Percentiles rank a stretch among this genome's conserved stretches.
phyloP scores from a whole-genome alignment of 164 flowering plant species.

The Stephania japonica region DNA sequence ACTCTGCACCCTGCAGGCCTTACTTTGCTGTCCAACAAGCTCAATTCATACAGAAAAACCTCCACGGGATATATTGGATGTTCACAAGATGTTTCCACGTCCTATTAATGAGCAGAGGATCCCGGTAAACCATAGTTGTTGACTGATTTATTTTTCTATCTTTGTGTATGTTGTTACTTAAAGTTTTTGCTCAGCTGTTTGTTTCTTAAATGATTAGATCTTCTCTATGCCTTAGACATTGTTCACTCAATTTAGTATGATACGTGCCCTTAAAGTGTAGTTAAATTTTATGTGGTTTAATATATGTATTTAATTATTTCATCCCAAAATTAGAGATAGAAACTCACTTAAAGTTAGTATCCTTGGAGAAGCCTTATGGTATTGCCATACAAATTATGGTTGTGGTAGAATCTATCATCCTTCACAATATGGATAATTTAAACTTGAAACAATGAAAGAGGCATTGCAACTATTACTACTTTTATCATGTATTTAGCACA shows the following conservation, averaged over 20 bases:
- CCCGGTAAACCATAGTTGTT: slow-evolving; percentile 27
- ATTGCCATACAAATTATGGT: background rate
- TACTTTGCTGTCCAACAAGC: slow-evolving; percentile 54
- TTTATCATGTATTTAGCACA: background rate
- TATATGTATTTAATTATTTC: background rate
- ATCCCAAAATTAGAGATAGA: background rate
- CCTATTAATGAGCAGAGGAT: slow-evolving; percentile 39
- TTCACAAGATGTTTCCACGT: slow-evolving; percentile 46
- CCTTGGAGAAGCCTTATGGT: background rate
- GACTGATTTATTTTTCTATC: background rate
- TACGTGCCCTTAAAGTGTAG: background rate
- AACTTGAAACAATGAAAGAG: background rate
- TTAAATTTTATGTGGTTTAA: background rate
- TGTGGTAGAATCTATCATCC: background rate
- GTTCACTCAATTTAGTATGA: background rate
- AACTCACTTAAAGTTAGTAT: background rate
- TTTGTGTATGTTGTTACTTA: background rate
- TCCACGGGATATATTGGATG: slow-evolving; percentile 37
- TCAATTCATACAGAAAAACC: slow-evolving; percentile 54
- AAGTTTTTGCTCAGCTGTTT: background rate
- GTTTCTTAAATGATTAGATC: background rate
- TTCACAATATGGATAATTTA: background rate
- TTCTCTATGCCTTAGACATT: background rate
- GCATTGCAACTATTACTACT: too few relatives aligned
- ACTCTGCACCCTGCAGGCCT: slow-evolving; percentile 30